phyloP scores from a whole-genome alignment of 2,329 filamentous ascomycete species.

The Ustilaginoidea virens region DNA sequence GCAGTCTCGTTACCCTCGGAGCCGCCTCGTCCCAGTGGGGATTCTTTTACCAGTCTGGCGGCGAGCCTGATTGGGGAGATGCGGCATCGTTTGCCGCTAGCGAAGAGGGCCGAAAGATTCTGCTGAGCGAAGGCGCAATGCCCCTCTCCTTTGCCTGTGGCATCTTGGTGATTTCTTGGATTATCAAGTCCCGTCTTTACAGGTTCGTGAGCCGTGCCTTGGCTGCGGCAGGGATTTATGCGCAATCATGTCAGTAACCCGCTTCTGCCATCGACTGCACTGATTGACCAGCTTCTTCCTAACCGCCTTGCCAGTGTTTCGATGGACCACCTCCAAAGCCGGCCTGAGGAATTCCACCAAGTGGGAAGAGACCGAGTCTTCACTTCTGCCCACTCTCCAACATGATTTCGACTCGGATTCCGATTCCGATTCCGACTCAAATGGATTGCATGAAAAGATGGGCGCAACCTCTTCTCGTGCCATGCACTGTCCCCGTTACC shows the following conservation, averaged over 20 bases:
- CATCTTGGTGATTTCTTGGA: conserved; percentile 11
- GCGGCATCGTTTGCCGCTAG: conserved; percentile 14
- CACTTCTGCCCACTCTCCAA: conserved; percentile 4
- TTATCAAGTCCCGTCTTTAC: conserved; percentile 11
- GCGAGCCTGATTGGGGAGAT: conserved; percentile 18
- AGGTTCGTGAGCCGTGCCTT: conserved; percentile 10
- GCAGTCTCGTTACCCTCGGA: conserved; percentile 12
- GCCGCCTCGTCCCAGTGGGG: conserved; percentile 17
- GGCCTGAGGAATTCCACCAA: not conserved
- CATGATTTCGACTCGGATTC: conserved; percentile 2
- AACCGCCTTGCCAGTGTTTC: conserved; percentile 1
- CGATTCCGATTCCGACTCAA: conserved; percentile 5
- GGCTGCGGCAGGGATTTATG: conserved; percentile 7
- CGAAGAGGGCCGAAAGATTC: conserved; percentile 16
- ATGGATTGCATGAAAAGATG: not conserved
- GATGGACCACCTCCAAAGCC: conserved; percentile 1
- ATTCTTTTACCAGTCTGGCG: conserved; percentile 16
- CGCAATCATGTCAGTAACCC: conserved; percentile 10
- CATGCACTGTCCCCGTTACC: conserved; percentile 6
- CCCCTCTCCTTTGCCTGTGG: conserved; percentile 10
- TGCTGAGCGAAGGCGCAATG: conserved; percentile 14
- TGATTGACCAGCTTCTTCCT: not conserved
- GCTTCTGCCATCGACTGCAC: not conserved
- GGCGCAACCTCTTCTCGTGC: conserved; percentile 5
- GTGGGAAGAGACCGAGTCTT: conserved; percentile 2